Conservation (phyloP, 371 early-diverging fungal genomes). For the Quaeritorhiza haematococci region DNA sequence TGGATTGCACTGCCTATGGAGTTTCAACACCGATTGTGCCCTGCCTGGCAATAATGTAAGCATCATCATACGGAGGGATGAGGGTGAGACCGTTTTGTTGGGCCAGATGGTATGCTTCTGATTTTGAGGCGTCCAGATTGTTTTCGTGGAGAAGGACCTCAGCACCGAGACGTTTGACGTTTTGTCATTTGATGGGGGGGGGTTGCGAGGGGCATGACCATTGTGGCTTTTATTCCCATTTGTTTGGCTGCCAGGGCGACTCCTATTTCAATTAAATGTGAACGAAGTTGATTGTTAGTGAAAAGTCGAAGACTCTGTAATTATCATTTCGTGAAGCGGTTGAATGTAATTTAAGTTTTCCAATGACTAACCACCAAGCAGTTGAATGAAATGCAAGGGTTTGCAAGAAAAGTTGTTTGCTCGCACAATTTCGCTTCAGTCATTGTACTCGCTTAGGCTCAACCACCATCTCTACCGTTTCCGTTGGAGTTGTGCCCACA, state of each 20-base stretch:
- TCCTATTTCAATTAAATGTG: constrained; percentile 13
- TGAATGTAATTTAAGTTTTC: no score
- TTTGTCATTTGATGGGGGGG: constrained; percentile 81
- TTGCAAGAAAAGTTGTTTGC: no score
- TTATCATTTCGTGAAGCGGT: no score
- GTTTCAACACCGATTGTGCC: constrained; percentile 93
- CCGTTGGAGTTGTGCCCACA: no score
- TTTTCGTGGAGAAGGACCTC: constrained; percentile 79
- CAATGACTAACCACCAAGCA: no score
- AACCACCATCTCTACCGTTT: no score
- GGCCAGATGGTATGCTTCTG: constrained; percentile 54
- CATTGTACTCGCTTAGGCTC: no score
- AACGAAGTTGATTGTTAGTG: no score
- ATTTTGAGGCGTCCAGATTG: constrained; percentile 92
- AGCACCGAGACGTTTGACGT: constrained; percentile 87
- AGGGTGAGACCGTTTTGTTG: constrained; percentile 68
- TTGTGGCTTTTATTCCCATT: constrained; percentile 86
- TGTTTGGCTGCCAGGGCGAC: constrained; percentile 84
- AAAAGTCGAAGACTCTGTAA: background rate
- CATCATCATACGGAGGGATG: constrained; percentile 96
- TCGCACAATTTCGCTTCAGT: no score
- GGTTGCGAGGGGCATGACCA: constrained; percentile 87
- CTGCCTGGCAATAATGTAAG: constrained; percentile 96
- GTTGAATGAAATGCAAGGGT: no score
- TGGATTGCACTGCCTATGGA: constrained; percentile 65